Base-by-base conservation (phyloP, 2,329 filamentous ascomycete species). In the Ilyonectria robusta region DNA sequence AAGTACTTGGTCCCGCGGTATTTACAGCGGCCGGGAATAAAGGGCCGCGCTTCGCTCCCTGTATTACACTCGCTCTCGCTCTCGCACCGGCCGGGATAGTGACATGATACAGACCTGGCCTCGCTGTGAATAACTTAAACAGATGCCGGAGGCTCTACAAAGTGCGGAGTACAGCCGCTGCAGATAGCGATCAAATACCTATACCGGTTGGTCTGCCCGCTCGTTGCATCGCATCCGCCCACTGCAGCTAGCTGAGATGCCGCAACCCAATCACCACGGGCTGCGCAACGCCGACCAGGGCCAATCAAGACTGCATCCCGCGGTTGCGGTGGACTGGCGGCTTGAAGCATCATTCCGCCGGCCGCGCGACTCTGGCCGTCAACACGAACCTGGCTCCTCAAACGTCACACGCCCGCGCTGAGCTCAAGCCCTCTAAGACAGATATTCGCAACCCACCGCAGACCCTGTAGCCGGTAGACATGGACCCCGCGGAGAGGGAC, bases 191-290 rank as follows among this genome's bases (percentile, higher is more conserved):
- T n/a, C 15, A 42, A 42, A n/a, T 42, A 26, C 26, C 40, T 42
- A 47, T 40, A 26, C 54, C 19, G 6, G 17, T 53, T 17, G 13
- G 46, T 50, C 40, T 57, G 35, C 33, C 57, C 29, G 62, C 56
- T 62, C 54, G 59, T 58, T 56, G 63, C 58, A 66, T 59, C 46
- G 59, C 65, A 67, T 53, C 57, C 26, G 51, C 53, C 61, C 26
- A 59, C 56, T 58, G 56, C 65, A 61, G 51, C 63, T 57, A 61
- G 56, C 65, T 64, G 50, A 56, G 60, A 59, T 64, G 46, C 46
- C 57, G 35, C 50, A 67, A 65, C 50, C 65, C 61, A 67, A 67
- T 67, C 65, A 64, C 35, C 47, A 56, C 40, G 53, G 37, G 62
- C 62, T 59, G 58, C 48, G 58, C 62, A 59, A 48, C 21, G 58